A percentile compares a stretch with the other conserved stretches of the same genome.
Evolutionary conservation across 169 alveolate species (phyloP).

Genomic region (Babesia bovis): DNA sequence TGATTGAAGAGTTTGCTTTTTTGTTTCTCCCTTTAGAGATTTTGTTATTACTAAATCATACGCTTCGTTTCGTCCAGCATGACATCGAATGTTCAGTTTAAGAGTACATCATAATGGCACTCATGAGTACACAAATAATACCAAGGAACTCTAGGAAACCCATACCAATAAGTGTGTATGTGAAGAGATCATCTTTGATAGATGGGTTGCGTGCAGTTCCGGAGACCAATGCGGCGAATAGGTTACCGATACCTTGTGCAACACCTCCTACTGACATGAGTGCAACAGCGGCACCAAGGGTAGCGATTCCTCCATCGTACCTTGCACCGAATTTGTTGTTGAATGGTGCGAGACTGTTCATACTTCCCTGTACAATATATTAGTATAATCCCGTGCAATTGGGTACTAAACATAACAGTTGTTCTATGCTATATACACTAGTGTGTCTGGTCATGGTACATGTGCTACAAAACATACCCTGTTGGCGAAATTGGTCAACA

Average conservation of each 20-base stretch:
- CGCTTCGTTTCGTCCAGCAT: too few species aligned
- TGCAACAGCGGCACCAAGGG: slow-evolving; percentile 81
- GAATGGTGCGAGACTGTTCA: slow-evolving; percentile 60
- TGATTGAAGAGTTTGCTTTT: too few species aligned
- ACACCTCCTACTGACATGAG: slow-evolving; percentile 84
- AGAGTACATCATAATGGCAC: slow-evolving; percentile 85
- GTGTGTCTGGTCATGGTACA: neutral
- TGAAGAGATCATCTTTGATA: slow-evolving; percentile 85
- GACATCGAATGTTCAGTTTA: slow-evolving; percentile 45
- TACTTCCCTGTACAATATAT: slow-evolving; percentile 31
- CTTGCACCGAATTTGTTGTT: slow-evolving; percentile 73
- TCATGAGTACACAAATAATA: slow-evolving; percentile 85
- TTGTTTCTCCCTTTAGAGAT: too few species aligned
- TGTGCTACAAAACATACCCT: slow-evolving; percentile 11
- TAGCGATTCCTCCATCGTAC: slow-evolving; percentile 81
- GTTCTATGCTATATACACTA: neutral
- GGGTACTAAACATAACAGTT: neutral
- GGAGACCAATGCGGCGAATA: slow-evolving; percentile 86
- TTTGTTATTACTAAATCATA: too few species aligned
- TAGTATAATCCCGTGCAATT: too few species aligned
- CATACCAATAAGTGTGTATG: slow-evolving; percentile 88
- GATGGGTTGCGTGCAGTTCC: slow-evolving; percentile 90
- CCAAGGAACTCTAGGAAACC: slow-evolving; percentile 89
- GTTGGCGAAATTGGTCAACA: slow-evolving; percentile 42
- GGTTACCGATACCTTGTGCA: slow-evolving; percentile 90